These are phyloP conservation scores for Leishmania lainsoni DNA, from an alignment of 208 protist genomes.

Conservation along the genomic window DNA sequence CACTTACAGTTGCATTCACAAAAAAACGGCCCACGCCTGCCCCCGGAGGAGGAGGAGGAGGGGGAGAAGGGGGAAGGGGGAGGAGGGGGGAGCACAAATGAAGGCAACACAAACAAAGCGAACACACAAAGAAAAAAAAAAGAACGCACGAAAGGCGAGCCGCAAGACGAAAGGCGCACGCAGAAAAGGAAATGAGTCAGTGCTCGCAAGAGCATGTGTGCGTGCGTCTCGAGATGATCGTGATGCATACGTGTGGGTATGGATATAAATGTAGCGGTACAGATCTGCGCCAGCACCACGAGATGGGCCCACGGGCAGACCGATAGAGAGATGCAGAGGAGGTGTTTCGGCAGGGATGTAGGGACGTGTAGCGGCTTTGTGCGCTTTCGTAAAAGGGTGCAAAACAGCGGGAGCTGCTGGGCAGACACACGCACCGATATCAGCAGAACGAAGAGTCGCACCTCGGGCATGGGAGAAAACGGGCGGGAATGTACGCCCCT, in stretches of 20 bases:
- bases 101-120: neutral
- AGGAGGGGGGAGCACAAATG: neutral
- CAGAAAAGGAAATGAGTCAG: neutral
- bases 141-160: conserved; percentile 12
- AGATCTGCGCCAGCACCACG: neutral
- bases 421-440: neutral
- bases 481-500: neutral
- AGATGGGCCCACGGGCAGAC: neutral
- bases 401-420: neutral
- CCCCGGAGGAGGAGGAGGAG: neutral
- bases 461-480: no score
- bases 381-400: neutral
- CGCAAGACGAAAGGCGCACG: neutral
- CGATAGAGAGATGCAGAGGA: neutral
- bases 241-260: neutral
- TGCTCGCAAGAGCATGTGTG: neutral
- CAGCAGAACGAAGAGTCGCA: neutral
- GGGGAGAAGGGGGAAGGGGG: neutral
- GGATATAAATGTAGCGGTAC: neutral
- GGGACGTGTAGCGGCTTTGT: no score
- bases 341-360: no score
- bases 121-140: neutral
- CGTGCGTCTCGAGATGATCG: neutral
- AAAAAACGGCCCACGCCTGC: neutral
- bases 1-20: neutral